Evolutionary conservation across 768 basidiomycete species (phyloP), one percentile per base, ranked within the genome.

Genomic region (Cystobasidium onofrii): DNA sequence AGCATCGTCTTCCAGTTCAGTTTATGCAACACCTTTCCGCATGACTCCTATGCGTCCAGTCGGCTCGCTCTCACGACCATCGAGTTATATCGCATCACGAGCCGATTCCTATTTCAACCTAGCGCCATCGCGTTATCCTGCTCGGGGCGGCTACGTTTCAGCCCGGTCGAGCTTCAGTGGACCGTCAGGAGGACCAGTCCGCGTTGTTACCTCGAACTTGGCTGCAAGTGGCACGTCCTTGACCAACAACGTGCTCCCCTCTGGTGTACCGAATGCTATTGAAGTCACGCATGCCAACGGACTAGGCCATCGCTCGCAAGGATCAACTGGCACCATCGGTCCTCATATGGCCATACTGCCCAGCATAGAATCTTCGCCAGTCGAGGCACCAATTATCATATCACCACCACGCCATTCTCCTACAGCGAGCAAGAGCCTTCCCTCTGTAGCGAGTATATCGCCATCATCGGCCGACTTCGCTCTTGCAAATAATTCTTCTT

Each of bases 31-130:
- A 25, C 71, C 70, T 20, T 63, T 72, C 66, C 27, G 62, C 31
- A 75, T 74, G 66, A 70, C 74, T 12, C 74, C 74, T 7, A 43
- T 75, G 29, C 64, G 74, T 7, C 70, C 73, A 12, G 67, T 64
- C 6, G 73, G 44, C 10, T 29, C 20, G 13, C 29, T 17, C 12
- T 52, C 62, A 10, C 62, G 65, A 3, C 29, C 57, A 17, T 52
- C 50, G 17, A 57, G 54, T 34, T 57, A 55, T n/a, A n/a, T 60
- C 17, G 69, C 46, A 27, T 34, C 50, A 18, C 54, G 69, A 6
- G 33, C 54, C 18, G 43, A 39, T 9, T 71, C 69, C 18, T 71
- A 71, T 54, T 71, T 71, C 55, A 52, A 55, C 17, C 52, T 55
- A 3, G 33, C 39, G 6, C 54, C 69, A 20, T n/a, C 69, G 6